Evolutionary conservation across 192 early-diverging fungal species (phyloP).

Genomic region (Rhizophagus clarus): DNA sequence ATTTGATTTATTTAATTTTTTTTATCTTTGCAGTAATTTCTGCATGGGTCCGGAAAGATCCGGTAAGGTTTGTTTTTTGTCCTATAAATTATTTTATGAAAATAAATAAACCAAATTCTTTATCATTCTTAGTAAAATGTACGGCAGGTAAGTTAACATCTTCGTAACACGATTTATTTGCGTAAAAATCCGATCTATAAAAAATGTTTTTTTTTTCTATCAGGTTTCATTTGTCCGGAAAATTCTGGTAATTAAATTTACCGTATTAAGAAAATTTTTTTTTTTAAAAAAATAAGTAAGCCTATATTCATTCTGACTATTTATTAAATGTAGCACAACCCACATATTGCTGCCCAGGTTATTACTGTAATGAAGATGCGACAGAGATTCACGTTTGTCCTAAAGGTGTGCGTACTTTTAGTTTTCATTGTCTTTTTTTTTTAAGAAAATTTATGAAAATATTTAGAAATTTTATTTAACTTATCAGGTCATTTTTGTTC

Average conservation of each 20-base stretch:
- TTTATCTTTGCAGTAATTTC: neutral
- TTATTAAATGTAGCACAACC: conserved; percentile 59
- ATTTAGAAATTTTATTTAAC: conserved; percentile 21
- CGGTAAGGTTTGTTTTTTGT: neutral
- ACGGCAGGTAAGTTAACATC: neutral
- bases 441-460: conserved; percentile 29
- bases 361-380: conserved; percentile 55
- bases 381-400: conserved; percentile 52
- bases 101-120: too few species aligned
- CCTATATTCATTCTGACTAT: conserved; percentile 26
- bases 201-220: neutral
- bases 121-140: neutral
- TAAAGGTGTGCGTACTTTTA: conserved; percentile 29
- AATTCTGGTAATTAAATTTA: neutral
- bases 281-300: too few species aligned
- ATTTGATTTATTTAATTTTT: neutral
- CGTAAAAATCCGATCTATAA: neutral
- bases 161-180: neutral
- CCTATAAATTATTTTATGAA: neutral
- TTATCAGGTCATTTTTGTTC: neutral
- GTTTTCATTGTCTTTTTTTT: conserved; percentile 55
- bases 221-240: conserved; percentile 1
- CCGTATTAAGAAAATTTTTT: neutral
- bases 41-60: neutral
- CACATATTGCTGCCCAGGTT: conserved; percentile 60